Evolutionary conservation across 768 basidiomycete species (phyloP), one percentile per base, ranked within the genome.

Genomic region (Pleurotus pulmonarius): DNA sequence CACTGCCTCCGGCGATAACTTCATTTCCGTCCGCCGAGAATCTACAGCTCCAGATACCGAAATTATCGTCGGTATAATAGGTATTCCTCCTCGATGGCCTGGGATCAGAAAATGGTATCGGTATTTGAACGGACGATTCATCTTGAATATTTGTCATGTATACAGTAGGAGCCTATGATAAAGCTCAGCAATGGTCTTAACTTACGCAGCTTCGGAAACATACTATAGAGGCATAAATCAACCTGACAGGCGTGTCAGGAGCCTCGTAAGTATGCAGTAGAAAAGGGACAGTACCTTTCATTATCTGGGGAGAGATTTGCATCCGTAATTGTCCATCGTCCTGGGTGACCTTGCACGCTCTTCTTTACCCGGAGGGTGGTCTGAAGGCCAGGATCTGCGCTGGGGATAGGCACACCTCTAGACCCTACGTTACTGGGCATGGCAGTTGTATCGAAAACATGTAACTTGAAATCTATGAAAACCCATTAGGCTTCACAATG

Each of bases 1-100:
- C 90, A 39, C 82, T 86, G 2, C 92, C 94, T 11, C 96, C 96
- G 25, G 96, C 96, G 44, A 99, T 83, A 16, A 98, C 86, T 70
- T 99, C 97, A 46, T 89, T 92, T 0, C 94, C 95, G 64, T 98
- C 96, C 5, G 95, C 93, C 37, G 94, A 98, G 69, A 98, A 98
- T 43, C 91, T 84, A 67, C 96, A 94, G 60, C 91, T 93, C 87
- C 92, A 99, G 54, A 98, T 90, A 47, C 90, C 84, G 57, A 85
- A 87, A 13, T 76, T 72, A 38, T 82, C 80, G 5, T 74, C 73
- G 18, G 69, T 70, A 65, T 73, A 75, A 15, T 65, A 70, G 24
- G 37, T 24, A 16, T 38, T 15, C 25, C 51, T 24, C 20, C 57
- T 61, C 58, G 60, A 61, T 62, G 67, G 68, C 67, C 75, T 60